A percentile compares a stretch with the other conserved stretches of the same genome.
Evolutionary conservation across 2,329 filamentous ascomycete species (phyloP).

Genomic region (Exophiala calicioides): DNA sequence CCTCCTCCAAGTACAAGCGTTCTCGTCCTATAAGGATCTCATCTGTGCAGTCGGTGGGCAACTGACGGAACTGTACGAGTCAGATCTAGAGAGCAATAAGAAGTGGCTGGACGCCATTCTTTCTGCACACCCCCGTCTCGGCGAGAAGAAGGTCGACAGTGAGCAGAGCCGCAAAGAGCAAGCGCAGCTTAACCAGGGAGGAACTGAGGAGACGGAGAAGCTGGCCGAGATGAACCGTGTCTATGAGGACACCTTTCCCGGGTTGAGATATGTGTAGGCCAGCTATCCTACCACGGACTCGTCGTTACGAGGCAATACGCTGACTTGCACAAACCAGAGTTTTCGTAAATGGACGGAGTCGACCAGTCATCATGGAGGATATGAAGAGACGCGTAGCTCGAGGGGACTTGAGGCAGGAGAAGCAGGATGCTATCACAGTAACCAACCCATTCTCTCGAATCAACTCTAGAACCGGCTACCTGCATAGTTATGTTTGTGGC

Average conservation of each 20-base stretch:
- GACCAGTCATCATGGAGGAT: slow-evolving; percentile 75
- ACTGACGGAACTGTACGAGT: slow-evolving; percentile 61
- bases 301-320: not conserved
- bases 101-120: slow-evolving; percentile 70
- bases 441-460: slow-evolving; percentile 28
- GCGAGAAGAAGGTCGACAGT: slow-evolving; percentile 79
- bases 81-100: slow-evolving; percentile 52
- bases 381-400: slow-evolving; percentile 74
- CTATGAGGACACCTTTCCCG: slow-evolving; percentile 80
- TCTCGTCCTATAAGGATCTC: slow-evolving; percentile 68
- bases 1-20: slow-evolving; percentile 61
- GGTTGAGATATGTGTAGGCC: slow-evolving; percentile 76
- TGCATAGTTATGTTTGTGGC: too few relatives aligned
- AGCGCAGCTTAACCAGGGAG: slow-evolving; percentile 65
- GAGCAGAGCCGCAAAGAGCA: slow-evolving; percentile 80
- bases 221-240: slow-evolving; percentile 68
- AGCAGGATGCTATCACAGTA: slow-evolving; percentile 73
- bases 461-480: too few relatives aligned
- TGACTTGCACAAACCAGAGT: slow-evolving; percentile 51
- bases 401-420: slow-evolving; percentile 66
- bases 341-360: slow-evolving; percentile 80
- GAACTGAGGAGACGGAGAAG: slow-evolving; percentile 51
- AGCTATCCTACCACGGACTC: slow-evolving; percentile 7
- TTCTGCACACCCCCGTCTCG: slow-evolving; percentile 78
- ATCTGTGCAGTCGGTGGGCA: slow-evolving; percentile 66